These are phyloP conservation scores for Leucocoprinus sp. DNA, from an alignment of 768 basidiomycete species.

Conservation along the genomic window DNA sequence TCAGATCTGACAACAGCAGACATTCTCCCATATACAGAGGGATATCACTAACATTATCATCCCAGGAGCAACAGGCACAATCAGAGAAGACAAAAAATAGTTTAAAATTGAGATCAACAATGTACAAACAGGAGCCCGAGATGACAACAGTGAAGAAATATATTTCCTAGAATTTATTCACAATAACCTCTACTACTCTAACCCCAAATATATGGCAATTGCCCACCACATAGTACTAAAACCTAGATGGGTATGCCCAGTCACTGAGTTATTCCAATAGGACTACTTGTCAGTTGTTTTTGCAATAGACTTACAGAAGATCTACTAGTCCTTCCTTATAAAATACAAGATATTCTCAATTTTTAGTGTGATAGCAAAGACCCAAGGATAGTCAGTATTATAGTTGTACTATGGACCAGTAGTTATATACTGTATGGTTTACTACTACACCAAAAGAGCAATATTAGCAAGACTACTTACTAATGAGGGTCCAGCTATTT, in stretches of 20 bases:
- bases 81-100: constrained; percentile 16
- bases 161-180: neutral
- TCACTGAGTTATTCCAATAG: neutral
- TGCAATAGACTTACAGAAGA: neutral
- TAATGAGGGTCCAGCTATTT: no score
- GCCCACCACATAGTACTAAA: neutral
- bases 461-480: no score
- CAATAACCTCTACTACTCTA: neutral
- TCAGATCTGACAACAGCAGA: constrained; percentile 8
- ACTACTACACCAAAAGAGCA: no score
- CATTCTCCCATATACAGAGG: constrained; percentile 7
- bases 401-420: no score
- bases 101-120: constrained; percentile 17
- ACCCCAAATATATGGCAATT: neutral
- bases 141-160: neutral
- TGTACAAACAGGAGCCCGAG: constrained; percentile 8
- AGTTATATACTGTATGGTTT: no score
- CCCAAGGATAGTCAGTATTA: neutral
- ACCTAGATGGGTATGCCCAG: neutral
- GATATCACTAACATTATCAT: constrained; percentile 10
- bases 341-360: neutral
- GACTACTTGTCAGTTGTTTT: neutral
- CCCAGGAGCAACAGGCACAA: neutral
- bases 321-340: neutral
- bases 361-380: neutral